Evolutionary conservation across 1,284 basidiomycete species (phyloP).

Genomic region (Salmacisia buchloeana): DNA sequence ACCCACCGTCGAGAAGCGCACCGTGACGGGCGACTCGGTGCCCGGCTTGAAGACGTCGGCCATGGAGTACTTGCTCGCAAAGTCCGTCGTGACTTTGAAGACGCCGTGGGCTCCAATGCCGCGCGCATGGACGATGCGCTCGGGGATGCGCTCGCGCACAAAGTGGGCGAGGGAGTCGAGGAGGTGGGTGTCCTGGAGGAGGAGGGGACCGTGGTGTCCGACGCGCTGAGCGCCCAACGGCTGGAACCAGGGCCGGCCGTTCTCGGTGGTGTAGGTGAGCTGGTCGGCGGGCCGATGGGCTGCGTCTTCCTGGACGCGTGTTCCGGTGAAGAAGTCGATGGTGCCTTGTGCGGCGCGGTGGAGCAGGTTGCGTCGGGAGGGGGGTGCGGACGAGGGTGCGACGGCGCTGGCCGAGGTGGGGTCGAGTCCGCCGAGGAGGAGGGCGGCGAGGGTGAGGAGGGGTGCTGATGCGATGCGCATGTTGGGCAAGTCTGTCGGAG

Average conservation of each 20-base stretch:
- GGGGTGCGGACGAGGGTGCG: too few species aligned
- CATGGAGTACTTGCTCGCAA: constrained; percentile 20
- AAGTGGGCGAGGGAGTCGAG: constrained; percentile 8
- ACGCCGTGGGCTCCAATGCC: constrained; percentile 31
- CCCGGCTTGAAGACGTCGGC: constrained; percentile 25
- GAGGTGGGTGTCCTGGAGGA: constrained; percentile 6
- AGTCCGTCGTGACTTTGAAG: constrained; percentile 33
- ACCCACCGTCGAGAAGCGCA: constrained; percentile 36
- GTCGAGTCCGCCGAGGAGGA: too few species aligned
- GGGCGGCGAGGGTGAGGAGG: too few species aligned
- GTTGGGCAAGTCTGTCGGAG: too few species aligned
- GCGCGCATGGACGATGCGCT: constrained; percentile 43
- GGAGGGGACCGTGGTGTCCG: constrained; percentile 8
- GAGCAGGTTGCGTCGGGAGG: too few species aligned
- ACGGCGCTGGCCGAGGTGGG: too few species aligned
- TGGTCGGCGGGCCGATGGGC: background rate
- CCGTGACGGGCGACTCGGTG: constrained; percentile 23
- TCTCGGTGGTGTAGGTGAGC: constrained; percentile 10
- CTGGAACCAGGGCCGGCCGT: constrained; percentile 4
- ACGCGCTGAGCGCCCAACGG: constrained; percentile 5
- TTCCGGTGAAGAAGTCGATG: background rate
- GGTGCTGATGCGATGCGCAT: too few species aligned
- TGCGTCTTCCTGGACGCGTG: background rate
- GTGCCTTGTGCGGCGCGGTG: background rate
- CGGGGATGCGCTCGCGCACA: constrained; percentile 44